These are phyloP conservation scores for Tarenaya hassleriana DNA, from an alignment of 345 rosid genomes.

Conservation along the genomic window DNA sequence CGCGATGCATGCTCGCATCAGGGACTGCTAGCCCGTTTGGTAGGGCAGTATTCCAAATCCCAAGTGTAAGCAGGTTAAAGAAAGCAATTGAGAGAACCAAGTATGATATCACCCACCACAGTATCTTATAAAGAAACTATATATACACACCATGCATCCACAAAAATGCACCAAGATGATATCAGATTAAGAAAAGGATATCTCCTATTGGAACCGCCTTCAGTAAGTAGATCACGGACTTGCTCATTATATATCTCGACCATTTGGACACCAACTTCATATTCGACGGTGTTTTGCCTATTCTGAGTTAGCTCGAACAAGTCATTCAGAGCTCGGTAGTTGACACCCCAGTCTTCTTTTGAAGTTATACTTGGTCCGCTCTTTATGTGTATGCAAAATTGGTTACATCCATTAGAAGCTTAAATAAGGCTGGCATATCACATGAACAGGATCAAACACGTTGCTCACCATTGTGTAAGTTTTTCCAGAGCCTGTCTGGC, in stretches of 20 bases:
- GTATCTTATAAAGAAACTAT: conserved; percentile 5
- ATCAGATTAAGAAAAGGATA: conserved; percentile 53
- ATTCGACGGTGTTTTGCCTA: conserved; percentile 54
- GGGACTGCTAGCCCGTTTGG: conserved; percentile 99
- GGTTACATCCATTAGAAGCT: conserved; percentile 13
- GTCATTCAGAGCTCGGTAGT: conserved; percentile 85
- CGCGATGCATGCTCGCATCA: conserved; percentile 86
- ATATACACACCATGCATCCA: conserved; percentile 2
- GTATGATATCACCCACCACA: conserved; percentile 6
- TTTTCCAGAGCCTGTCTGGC: conserved; percentile 99
- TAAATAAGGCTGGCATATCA: conserved; percentile 9
- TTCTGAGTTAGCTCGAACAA: conserved; percentile 76
- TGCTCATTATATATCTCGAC: conserved; percentile 97
- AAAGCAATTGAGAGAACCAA: background rate
- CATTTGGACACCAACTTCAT: conserved; percentile 97
- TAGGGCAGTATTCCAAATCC: conserved; percentile 89
- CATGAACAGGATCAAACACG: conserved; percentile 8
- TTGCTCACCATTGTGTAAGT: conserved; percentile 85
- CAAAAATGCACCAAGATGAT: conserved; percentile 8
- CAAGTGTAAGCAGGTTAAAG: conserved; percentile 91
- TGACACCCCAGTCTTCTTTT: conserved; percentile 94
- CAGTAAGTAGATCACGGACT: conserved; percentile 89
- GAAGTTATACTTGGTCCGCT: conserved; percentile 80
- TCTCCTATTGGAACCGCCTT: conserved; percentile 61
- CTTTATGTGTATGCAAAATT: conserved; percentile 32